Evolutionary conservation across 1,284 basidiomycete species (phyloP).

Genomic region (Apiotrichum laibachii): DNA sequence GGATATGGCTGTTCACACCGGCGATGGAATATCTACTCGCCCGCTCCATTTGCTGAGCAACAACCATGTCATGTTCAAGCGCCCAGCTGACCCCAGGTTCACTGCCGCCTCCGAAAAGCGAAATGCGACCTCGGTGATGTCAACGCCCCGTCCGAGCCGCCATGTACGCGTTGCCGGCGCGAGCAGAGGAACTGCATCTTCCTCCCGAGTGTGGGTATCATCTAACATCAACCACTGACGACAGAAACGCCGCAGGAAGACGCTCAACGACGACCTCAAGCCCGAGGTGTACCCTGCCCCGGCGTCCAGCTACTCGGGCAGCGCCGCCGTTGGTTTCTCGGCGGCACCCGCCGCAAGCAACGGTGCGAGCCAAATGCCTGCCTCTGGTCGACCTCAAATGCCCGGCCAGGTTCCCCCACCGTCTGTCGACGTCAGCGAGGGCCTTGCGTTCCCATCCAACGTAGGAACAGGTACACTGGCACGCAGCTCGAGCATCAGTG

Average conservation of each 20-base stretch:
- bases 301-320: background rate
- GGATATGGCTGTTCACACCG: background rate
- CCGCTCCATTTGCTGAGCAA: background rate
- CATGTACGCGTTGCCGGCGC: slow-evolving; percentile 52
- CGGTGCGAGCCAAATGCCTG: background rate
- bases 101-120: slow-evolving; percentile 52
- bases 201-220: slow-evolving; percentile 39
- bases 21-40: background rate
- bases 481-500: background rate
- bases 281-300: slow-evolving; percentile 23
- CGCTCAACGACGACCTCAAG: slow-evolving; percentile 21
- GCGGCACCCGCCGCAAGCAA: background rate
- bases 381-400: slow-evolving; percentile 15
- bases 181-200: slow-evolving; percentile 54
- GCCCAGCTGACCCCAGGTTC: slow-evolving; percentile 31
- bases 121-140: slow-evolving; percentile 54
- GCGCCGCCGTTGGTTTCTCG: background rate
- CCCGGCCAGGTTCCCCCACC: slow-evolving; percentile 13
- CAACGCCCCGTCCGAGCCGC: slow-evolving; percentile 51
- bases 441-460: background rate
- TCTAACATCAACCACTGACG: background rate
- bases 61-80: too few species aligned
- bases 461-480: background rate
- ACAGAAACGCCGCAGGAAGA: slow-evolving; percentile 42
- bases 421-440: background rate